These are phyloP conservation scores for Candida montana DNA, from an alignment of 805 yeast genomes.

Conservation along the genomic window DNA sequence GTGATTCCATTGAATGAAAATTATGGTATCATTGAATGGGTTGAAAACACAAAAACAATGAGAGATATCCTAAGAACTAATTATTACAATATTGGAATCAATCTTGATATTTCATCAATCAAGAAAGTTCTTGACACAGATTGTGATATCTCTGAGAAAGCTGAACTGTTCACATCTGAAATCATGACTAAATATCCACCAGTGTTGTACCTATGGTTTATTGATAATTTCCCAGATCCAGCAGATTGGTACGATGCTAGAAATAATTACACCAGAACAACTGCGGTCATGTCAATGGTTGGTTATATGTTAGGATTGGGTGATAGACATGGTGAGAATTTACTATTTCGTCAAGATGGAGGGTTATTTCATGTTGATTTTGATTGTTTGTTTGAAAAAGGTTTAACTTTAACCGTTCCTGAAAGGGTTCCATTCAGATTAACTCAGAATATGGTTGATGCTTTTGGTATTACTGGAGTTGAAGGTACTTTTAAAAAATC, in stretches of 20 bases:
- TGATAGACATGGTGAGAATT: conserved; percentile 93
- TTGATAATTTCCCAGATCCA: conserved; percentile 86
- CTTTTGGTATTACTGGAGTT: conserved; percentile 79
- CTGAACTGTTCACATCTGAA: conserved; percentile 30
- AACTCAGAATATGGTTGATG: conserved; percentile 85
- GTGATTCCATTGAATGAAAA: conserved; percentile 84
- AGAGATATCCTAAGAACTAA: conserved; percentile 49
- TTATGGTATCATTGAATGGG: conserved; percentile 90
- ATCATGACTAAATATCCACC: conserved; percentile 45
- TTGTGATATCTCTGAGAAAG: conserved; percentile 27
- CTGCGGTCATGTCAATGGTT: conserved; percentile 96
- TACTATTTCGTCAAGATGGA: conserved; percentile 72
- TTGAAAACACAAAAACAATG: conserved; percentile 67
- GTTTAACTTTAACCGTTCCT: conserved; percentile 67
- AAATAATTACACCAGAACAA: conserved; percentile 65
- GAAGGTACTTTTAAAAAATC: conserved; percentile 87
- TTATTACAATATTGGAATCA: conserved; percentile 37
- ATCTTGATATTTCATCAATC: conserved; percentile 23
- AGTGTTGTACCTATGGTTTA: conserved; percentile 80
- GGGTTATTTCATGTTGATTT: conserved; percentile 90
- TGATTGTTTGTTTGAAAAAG: conserved; percentile 91
- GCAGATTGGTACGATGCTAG: conserved; percentile 80
- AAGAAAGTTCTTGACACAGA: conserved; percentile 25
- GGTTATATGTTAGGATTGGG: conserved; percentile 94
- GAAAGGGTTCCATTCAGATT: conserved; percentile 93